phyloP scores from a whole-genome alignment of 2,329 filamentous ascomycete genomes.

The Chaetomium sp. region DNA sequence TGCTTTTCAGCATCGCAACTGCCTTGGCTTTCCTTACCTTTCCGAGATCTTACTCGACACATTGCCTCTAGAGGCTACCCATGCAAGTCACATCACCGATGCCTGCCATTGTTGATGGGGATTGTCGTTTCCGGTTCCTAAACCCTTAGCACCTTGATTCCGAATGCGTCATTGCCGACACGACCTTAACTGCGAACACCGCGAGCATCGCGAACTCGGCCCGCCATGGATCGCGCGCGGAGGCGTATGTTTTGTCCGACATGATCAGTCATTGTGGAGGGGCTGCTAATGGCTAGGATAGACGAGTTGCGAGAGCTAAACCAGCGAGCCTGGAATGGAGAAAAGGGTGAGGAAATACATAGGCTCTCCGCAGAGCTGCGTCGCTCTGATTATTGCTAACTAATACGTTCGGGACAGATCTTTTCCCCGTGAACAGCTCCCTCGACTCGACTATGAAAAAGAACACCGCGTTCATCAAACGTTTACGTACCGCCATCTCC shows the following conservation, averaged over 20 bases:
- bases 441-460: slow-evolving; percentile 96
- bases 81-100: slow-evolving; percentile 30
- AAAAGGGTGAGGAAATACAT: slow-evolving; percentile 55
- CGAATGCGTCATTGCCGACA: slow-evolving; percentile 41
- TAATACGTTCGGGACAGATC: slow-evolving; percentile 46
- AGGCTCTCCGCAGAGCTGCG: no score
- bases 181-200: slow-evolving; percentile 26
- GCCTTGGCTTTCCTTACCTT: neutral
- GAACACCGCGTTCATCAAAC: slow-evolving; percentile 97
- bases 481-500: slow-evolving; percentile 82
- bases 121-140: slow-evolving; percentile 36
- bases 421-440: slow-evolving; percentile 69
- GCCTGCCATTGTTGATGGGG: slow-evolving; percentile 38
- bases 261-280: neutral
- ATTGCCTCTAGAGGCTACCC: slow-evolving; percentile 20
- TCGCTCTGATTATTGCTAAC: slow-evolving; percentile 1
- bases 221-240: slow-evolving; percentile 57
- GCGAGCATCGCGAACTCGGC: slow-evolving; percentile 29
- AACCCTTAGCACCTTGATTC: slow-evolving; percentile 39
- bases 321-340: slow-evolving; percentile 78
- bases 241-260: slow-evolving; percentile 44
- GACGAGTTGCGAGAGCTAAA: slow-evolving; percentile 90
- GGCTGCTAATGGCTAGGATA: slow-evolving; percentile 34
- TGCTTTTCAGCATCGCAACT: neutral
- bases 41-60: slow-evolving; percentile 12